Evolutionary conservation across 1,139 yeast genomes (phyloP).

Genomic region (Kodamaea anthophila): DNA sequence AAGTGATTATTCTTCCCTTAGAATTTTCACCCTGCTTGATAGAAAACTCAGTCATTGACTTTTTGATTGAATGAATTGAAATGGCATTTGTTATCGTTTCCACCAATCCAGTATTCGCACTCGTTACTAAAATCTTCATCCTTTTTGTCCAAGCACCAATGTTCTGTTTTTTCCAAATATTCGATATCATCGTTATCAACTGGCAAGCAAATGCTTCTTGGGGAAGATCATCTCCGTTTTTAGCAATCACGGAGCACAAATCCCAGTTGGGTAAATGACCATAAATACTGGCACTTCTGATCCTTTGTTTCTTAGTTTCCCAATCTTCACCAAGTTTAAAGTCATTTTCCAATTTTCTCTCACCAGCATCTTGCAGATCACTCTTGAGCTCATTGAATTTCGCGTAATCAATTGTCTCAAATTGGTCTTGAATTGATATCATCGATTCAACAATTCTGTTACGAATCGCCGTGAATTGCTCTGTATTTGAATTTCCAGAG

Average conservation of each 20-base stretch:
- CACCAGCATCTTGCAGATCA: conserved; percentile 58
- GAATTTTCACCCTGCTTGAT: conserved; percentile 59
- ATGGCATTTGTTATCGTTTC: conserved; percentile 94
- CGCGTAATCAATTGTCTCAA: conserved; percentile 44
- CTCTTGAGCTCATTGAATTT: conserved; percentile 27
- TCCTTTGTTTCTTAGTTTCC: conserved; percentile 73
- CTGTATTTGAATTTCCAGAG: conserved; percentile 60
- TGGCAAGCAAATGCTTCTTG: conserved; percentile 99
- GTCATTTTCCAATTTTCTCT: conserved; percentile 85
- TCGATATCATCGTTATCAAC: conserved; percentile 76
- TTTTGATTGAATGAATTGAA: conserved; percentile 88
- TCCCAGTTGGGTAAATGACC: conserved; percentile 95
- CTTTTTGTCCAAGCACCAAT: conserved; percentile 78
- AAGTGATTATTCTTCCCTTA: conserved; percentile 62
- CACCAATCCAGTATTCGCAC: conserved; percentile 85
- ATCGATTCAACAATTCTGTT: conserved; percentile 78
- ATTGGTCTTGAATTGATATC: conserved; percentile 77
- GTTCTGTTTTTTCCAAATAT: conserved; percentile 66
- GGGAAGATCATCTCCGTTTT: conserved; percentile 90
- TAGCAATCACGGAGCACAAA: conserved; percentile 87
- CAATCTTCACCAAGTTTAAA: conserved; percentile 92
- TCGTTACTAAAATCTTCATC: conserved; percentile 87
- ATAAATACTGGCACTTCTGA: conserved; percentile 65
- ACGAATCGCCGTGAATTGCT: conserved; percentile 69
- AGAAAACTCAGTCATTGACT: conserved; percentile 76